Evolutionary conservation across 2,329 filamentous ascomycete genomes (phyloP), one percentile per base, ranked within the genome.

Genomic region (Colletotrichum camelliae): DNA sequence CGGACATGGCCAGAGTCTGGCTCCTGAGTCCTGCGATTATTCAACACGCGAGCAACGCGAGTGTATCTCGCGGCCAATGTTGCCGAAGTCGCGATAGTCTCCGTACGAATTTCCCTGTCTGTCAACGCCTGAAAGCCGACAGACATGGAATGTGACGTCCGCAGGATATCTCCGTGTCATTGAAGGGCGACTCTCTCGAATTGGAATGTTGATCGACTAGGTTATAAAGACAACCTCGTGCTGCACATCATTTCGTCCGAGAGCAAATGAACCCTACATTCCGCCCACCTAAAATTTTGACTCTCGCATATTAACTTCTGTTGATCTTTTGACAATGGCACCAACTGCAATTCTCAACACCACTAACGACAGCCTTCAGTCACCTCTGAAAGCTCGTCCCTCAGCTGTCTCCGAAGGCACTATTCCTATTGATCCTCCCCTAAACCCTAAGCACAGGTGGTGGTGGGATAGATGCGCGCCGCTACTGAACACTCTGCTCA

Each of bases 401-500:
- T 55, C 52, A 24, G 27, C 29, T 24, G 21, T 33, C 48, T 43
- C 60, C 5, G 35, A 39, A 7, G 27, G 6, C 13, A 29, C 68
- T 6, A 62, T 67, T 8, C 61, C 52, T 12, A 57, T 75, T 15
- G 72, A 75, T n/a, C 61, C 68, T 1, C 72, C 72, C 7, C 31
- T 72, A 10, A 75, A 72, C 52, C 58, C 52, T 13, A 33, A 67
- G 10, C 72, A 75, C 4, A 52, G 62, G 7, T 75, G 68, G 68
- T 72, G 72, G 72, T 75, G 72, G 68, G 68, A 75, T 18, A 61
- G 62, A 60, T 75, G 61, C 31, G 72, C 72, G 33, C 68, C 72
- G 31, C 68, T 75, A 0, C 3, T 72, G 10, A 72, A 72, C 31
- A 61, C 35, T 21, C 24, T 75, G 15, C 72, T 75, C 68, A 72